Percentiles rank a stretch among this genome's conserved stretches.
These are phyloP conservation scores for Phialocephala sp. DNA, from an alignment of 2,329 filamentous ascomycete species.

Conservation along the genomic window DNA sequence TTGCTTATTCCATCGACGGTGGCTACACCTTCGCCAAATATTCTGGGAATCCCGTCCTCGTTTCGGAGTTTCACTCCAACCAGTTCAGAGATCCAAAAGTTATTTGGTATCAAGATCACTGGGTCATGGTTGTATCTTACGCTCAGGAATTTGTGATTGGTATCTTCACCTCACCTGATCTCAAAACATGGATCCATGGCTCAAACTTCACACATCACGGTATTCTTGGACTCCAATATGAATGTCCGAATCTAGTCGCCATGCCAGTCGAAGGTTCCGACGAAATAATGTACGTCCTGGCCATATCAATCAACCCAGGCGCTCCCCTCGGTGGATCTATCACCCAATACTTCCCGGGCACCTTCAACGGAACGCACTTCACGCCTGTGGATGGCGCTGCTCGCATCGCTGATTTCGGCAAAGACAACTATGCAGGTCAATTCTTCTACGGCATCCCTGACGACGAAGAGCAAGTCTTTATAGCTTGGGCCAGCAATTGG, in stretches of 20 bases:
- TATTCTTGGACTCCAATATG: conserved; percentile 49
- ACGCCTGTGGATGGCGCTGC: conserved; percentile 49
- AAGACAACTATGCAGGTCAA: conserved; percentile 62
- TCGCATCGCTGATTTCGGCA: conserved; percentile 52
- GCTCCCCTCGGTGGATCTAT: conserved; percentile 61
- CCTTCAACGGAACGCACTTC: conserved; percentile 70
- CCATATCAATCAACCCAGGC: conserved; percentile 62
- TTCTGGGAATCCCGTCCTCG: conserved; percentile 63
- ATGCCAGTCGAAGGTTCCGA: conserved; percentile 52
- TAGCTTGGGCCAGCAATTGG: conserved; percentile 66
- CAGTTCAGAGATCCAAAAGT: conserved; percentile 73
- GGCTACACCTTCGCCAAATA: conserved; percentile 68
- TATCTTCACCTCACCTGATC: conserved; percentile 64
- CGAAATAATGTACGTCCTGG: conserved; percentile 49
- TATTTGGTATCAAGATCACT: conserved; percentile 59
- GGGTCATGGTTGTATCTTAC: conserved; percentile 64
- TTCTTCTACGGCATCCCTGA: conserved; percentile 56
- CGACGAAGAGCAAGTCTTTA: conserved; percentile 42
- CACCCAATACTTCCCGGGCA: conserved; percentile 61
- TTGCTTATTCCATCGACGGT: conserved; percentile 66
- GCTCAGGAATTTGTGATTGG: conserved; percentile 61
- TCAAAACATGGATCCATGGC: conserved; percentile 62
- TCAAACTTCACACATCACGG: conserved; percentile 65
- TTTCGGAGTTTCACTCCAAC: conserved; percentile 48
- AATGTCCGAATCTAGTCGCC: conserved; percentile 66